Evolutionary conservation across 2,329 filamentous ascomycete species (phyloP), one percentile per base, ranked within the genome.

Genomic region (Colletotrichum tropicicola): DNA sequence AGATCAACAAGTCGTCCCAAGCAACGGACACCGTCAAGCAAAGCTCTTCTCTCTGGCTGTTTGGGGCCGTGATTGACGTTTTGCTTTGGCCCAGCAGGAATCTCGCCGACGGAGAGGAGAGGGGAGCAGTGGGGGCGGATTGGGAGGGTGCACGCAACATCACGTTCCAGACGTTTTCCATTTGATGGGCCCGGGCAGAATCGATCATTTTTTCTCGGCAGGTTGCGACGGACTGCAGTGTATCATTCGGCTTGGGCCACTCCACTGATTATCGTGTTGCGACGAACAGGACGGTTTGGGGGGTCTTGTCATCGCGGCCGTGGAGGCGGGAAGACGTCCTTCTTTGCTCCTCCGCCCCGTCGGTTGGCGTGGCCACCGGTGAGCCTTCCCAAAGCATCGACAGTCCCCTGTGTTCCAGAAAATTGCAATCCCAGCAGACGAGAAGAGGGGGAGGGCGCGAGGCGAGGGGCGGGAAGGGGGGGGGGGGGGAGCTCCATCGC

Each of bases 141-240:
- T 44, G 44, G 35, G 45, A 57, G 21, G 32, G 35, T 35, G 21
- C 37, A 63, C 30, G 27, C 30, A 32, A 43, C 37, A 8, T 32
- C 49, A 56, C 37, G 57, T 65, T 65, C 57, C 57, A 65, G 57
- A 65, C 49, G 58, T 61, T 47, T 65, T 65, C 57, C 44, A 49
- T 51, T 27, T 21, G 32, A 65, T 56, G 62, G 62, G 28, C 28
- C 57, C 21, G 25, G 6, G 44, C 35, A 51, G 25, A 39, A 62
- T 56, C 37, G 57, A 61, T 56, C 49, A 55, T 28, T 23, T 56
- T n/a, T n/a, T 21, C n/a, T 61, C 49, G 49, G 56, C 27, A 61
- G 35, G 27, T 32, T 55, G 56, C 61, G 48, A 35, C 49, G 57
- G 57, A 49, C 59, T 55, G 56, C 48, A 51, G 43, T 49, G 61